phyloP scores from a whole-genome alignment of 768 basidiomycete species.

The Cystofilobasidium macerans region DNA sequence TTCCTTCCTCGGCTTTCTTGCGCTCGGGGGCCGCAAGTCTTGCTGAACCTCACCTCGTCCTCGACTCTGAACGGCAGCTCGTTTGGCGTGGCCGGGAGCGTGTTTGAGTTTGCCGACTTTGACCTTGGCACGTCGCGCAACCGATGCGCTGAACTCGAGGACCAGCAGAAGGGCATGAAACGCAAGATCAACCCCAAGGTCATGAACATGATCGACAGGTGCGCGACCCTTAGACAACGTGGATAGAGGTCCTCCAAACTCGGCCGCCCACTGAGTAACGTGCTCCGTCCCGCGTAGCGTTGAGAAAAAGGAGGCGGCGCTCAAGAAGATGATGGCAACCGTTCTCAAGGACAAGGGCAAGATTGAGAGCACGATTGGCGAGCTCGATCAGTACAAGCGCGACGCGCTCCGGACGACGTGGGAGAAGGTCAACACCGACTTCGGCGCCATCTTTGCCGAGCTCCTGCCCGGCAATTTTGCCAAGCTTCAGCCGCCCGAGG shows the following conservation, averaged over 20 bases:
- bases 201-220: conserved; percentile 92
- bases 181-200: conserved; percentile 94
- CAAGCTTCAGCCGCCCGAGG: conserved; percentile 85
- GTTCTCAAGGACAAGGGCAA: conserved; percentile 87
- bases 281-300: conserved; percentile 49
- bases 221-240: too few relatives aligned
- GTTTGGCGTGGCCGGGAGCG: conserved; percentile 70
- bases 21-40: too few relatives aligned
- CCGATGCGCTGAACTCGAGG: conserved; percentile 63
- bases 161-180: conserved; percentile 73
- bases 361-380: conserved; percentile 85
- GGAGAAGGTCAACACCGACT: conserved; percentile 90
- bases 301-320: conserved; percentile 78
- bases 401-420: conserved; percentile 90
- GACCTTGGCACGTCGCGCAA: conserved; percentile 53
- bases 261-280: too few relatives aligned
- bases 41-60: neutral
- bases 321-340: conserved; percentile 76
- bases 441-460: conserved; percentile 91
- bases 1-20: too few relatives aligned
- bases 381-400: conserved; percentile 85
- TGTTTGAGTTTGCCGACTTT: conserved; percentile 63
- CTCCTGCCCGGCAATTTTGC: conserved; percentile 92
- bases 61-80: conserved; percentile 43
- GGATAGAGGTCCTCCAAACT: too few relatives aligned